phyloP scores from a whole-genome alignment of 108 stramenopile genomes.

The Cyclostephanos tholiformis region DNA sequence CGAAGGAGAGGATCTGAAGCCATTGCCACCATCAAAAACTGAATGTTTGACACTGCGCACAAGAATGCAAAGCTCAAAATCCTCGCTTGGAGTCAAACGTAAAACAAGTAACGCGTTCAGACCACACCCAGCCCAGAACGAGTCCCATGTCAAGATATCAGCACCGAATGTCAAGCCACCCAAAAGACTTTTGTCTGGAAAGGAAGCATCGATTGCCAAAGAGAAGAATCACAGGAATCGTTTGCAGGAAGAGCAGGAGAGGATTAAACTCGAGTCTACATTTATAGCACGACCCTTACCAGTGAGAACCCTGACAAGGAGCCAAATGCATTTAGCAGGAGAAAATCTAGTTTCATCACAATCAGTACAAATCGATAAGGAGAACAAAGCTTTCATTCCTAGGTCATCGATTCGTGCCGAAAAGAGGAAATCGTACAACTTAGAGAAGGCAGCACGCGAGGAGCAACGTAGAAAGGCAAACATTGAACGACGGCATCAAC shows the following conservation, averaged over 20 bases:
- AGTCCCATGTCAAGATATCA: slow-evolving; percentile 19
- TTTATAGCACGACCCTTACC: slow-evolving; percentile 49
- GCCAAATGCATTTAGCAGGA: not conserved
- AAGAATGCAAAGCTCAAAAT: slow-evolving; percentile 3
- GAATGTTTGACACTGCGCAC: not conserved
- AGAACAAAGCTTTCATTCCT: slow-evolving; percentile 20
- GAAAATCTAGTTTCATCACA: not conserved
- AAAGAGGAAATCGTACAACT: slow-evolving; percentile 32
- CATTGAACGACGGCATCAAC: slow-evolving; percentile 11
- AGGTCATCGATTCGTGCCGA: slow-evolving; percentile 26
- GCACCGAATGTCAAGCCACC: slow-evolving; percentile 43
- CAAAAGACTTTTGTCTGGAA: slow-evolving; percentile 36
- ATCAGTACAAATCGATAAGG: slow-evolving; percentile 10
- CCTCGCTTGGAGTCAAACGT: slow-evolving; percentile 33
- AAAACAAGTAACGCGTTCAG: slow-evolving; percentile 16
- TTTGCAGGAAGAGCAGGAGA: slow-evolving; percentile 32
- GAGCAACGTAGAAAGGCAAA: slow-evolving; percentile 11
- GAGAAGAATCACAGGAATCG: slow-evolving; percentile 27
- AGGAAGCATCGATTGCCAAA: slow-evolving; percentile 40
- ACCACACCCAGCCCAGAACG: slow-evolving; percentile 26
- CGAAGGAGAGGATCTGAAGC: slow-evolving; percentile 22
- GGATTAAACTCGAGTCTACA: slow-evolving; percentile 22
- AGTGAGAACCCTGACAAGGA: slow-evolving; percentile 16
- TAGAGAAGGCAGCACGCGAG: slow-evolving; percentile 24
- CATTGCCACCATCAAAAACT: slow-evolving; percentile 20